Conservation (phyloP, 1,139 yeast species). For the Blastobotrys aristatus region DNA sequence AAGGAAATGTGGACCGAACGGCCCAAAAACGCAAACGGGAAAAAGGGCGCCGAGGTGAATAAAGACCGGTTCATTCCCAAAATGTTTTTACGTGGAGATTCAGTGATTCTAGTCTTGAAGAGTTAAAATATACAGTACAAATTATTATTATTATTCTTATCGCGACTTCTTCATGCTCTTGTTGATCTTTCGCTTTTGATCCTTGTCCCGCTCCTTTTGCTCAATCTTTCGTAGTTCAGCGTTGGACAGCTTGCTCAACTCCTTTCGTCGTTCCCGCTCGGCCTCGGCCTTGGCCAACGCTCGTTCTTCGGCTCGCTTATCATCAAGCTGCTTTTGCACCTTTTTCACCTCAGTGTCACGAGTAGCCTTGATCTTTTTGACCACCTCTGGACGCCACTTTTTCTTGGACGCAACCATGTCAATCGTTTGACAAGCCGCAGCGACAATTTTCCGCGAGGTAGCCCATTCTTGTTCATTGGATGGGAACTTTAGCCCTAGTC, state of each 20-base stretch:
- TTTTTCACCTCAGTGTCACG: conserved; percentile 67
- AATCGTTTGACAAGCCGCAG: conserved; percentile 48
- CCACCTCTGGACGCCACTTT: conserved; percentile 52
- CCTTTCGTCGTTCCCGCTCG: conserved; percentile 54
- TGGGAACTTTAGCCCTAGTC: conserved; percentile 49
- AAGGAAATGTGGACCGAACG: conserved; percentile 86
- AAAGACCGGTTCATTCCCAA: conserved; percentile 85
- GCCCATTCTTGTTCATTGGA: conserved; percentile 43
- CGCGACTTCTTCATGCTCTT: conserved; percentile 35
- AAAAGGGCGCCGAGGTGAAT: conserved; percentile 62
- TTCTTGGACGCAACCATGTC: conserved; percentile 47
- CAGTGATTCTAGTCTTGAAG: conserved; percentile 72
- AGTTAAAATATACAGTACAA: conserved; percentile 14
- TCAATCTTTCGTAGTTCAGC: conserved; percentile 63
- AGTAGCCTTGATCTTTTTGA: conserved; percentile 65
- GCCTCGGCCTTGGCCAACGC: conserved; percentile 66
- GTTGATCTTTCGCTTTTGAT: conserved; percentile 46
- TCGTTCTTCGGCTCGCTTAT: conserved; percentile 58
- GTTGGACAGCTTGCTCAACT: conserved; percentile 52
- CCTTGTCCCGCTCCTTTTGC: conserved; percentile 61
- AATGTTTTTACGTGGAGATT: conserved; percentile 91
- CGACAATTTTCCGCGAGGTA: conserved; percentile 46
- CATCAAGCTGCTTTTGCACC: conserved; percentile 55
- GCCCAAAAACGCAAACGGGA: conserved; percentile 60
- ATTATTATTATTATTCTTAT: background rate